Conservation (phyloP, 2,329 filamentous ascomycete species). For the Trichoderma sp. region DNA sequence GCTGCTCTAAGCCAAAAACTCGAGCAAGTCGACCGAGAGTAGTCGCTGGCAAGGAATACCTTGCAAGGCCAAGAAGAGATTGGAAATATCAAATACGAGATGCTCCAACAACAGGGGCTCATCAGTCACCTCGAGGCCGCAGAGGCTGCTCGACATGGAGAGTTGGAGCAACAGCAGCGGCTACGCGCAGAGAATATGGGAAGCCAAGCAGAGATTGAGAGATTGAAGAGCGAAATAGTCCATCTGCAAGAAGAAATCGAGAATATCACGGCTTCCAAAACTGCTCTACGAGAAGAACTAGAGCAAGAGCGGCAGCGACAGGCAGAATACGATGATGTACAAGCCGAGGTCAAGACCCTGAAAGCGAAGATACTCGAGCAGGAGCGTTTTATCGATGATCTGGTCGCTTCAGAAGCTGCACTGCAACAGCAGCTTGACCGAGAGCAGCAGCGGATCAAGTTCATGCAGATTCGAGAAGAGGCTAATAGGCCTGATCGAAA, state of each 20-base stretch:
- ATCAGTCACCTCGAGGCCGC: slow-evolving; percentile 58
- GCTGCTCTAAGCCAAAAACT: slow-evolving; percentile 56
- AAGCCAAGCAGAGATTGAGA: slow-evolving; percentile 64
- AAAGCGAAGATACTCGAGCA: neutral
- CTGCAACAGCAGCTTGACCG: neutral
- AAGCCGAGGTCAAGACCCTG: neutral
- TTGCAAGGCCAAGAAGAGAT: slow-evolving; percentile 62
- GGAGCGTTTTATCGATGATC: neutral
- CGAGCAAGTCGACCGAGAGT: slow-evolving; percentile 42
- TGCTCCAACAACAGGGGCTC: slow-evolving; percentile 68
- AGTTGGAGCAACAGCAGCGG: neutral
- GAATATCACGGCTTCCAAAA: slow-evolving; percentile 54
- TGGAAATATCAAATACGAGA: slow-evolving; percentile 71
- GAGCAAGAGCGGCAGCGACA: slow-evolving; percentile 44
- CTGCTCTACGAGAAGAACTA: slow-evolving; percentile 57
- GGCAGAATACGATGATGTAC: slow-evolving; percentile 40
- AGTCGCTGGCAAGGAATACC: slow-evolving; percentile 42
- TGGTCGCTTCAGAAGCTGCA: neutral
- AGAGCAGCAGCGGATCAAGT: neutral
- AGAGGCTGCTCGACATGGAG: slow-evolving; percentile 54
- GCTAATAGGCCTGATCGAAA: neutral
- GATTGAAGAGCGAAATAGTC: slow-evolving; percentile 69
- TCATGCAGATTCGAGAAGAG: too few species aligned
- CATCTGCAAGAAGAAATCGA: slow-evolving; percentile 69
- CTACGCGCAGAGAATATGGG: slow-evolving; percentile 51